Base-by-base conservation (phyloP, 495 filamentous ascomycete species). In the Penicillium atrosanguineum region DNA sequence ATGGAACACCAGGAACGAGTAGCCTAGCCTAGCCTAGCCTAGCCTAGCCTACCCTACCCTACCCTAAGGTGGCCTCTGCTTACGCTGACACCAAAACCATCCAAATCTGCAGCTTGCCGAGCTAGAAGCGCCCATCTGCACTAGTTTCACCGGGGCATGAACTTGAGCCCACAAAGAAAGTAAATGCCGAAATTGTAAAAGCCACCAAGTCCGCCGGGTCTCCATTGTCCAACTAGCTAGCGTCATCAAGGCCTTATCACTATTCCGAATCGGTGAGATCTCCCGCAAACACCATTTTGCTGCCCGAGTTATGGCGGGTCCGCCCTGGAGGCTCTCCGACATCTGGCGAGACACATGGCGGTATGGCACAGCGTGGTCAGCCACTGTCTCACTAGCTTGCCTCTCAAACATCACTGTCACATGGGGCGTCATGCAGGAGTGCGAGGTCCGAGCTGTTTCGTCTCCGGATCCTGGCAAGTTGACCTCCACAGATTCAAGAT, bases 351-450 rank as follows among this genome's bases (percentile, higher is more conserved):
- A 29, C 37, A 42, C 21, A 41, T 41, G 28, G 7, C 16, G 37
- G 39, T 18, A 40, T 19, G 7, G 28, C 36, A 29, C 45, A 48
- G 21, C 45, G 37, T 54, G 45, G 52, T 44, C 38, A 31, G 52
- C 52, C 52, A 54, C 39, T 21, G 15, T 49, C 36, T 48, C 19
- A 54, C 40, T 43, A 29, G 12, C 45, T 44, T 54, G 39, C 45
- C n/a, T 41, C 38, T 54, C 19, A 43, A 54, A 44, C 36, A 28
- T 4, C 28, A 21, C 45, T 43, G 38, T 54, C 52, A 54, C 52
- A 54, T 48, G 52, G 52, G 45, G 51, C 20, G 21, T 49, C 38
- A 48, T 54, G 52, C 52, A 54, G 39, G 44, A 48, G 52, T 25
- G 6, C 26, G 51, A 40, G 52, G 52, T 38, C 44, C 52, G 45